Evolutionary conservation across 495 filamentous ascomycete genomes (phyloP).

Genomic region (Penicillium odoratum): DNA sequence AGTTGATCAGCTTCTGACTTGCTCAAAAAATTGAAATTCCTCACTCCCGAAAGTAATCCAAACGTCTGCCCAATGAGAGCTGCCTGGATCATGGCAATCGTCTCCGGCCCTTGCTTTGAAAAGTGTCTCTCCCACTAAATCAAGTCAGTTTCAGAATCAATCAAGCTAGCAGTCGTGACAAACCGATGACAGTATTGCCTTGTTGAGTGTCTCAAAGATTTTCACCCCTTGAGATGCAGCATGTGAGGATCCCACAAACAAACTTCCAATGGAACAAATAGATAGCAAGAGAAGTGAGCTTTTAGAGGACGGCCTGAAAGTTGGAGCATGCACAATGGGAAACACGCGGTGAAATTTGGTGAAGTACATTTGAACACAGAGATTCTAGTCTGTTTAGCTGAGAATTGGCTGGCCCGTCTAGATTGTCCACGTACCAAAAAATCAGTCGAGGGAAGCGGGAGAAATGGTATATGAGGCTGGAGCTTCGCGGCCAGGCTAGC

Average conservation of each 20-base stretch:
- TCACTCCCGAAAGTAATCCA: constrained; percentile 34
- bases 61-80: constrained; percentile 41
- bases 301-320: constrained; percentile 28
- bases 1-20: neutral
- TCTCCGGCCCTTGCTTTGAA: constrained; percentile 6
- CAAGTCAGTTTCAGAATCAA: neutral
- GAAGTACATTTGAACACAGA: constrained; percentile 34
- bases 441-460: constrained; percentile 28
- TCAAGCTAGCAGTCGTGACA: neutral
- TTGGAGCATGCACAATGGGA: constrained; percentile 33
- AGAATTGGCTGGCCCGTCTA: neutral
- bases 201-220: constrained; percentile 36
- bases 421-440: constrained; percentile 14
- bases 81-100: constrained; percentile 32
- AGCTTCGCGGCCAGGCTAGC: constrained; percentile 19
- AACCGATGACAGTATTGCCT: constrained; percentile 33
- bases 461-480: constrained; percentile 17
- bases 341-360: constrained; percentile 30
- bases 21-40: neutral
- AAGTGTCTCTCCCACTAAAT: constrained; percentile 24
- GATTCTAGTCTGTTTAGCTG: constrained; percentile 14
- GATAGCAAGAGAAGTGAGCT: constrained; percentile 19
- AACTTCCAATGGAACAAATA: constrained; percentile 33
- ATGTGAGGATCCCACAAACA: constrained; percentile 29
- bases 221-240: constrained; percentile 25